Evolutionary conservation across 306 rosid genomes (phyloP).

Genomic region (Hippophae tibetana): DNA sequence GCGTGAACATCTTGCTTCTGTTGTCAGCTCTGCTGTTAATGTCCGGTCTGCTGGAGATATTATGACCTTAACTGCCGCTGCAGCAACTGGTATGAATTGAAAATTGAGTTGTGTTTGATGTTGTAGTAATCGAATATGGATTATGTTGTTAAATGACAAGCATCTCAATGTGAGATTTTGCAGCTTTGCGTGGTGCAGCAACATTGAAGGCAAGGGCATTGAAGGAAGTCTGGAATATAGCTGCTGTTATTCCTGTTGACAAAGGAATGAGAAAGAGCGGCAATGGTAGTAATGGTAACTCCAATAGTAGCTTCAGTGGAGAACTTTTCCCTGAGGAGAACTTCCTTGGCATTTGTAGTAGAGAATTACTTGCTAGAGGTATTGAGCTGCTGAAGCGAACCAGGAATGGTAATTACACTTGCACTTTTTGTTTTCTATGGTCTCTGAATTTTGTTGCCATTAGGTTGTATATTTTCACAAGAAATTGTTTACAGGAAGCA

Average conservation of each 20-base stretch:
- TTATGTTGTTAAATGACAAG: background rate
- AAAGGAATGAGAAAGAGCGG: constrained; percentile 34
- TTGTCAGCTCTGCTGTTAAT: constrained; percentile 82
- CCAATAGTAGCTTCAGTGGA: constrained; percentile 57
- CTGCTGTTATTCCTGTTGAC: constrained; percentile 77
- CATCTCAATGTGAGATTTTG: constrained; percentile 4
- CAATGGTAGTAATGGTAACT: constrained; percentile 35
- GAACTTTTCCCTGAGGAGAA: constrained; percentile 58
- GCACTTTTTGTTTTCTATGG: background rate
- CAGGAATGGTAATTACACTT: constrained; percentile 45
- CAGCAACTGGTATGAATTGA: constrained; percentile 41
- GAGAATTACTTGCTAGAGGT: constrained; percentile 70
- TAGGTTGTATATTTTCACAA: background rate
- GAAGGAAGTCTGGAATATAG: constrained; percentile 91
- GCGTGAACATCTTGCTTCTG: constrained; percentile 71
- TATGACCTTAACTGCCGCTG: constrained; percentile 80
- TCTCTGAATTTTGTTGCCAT: no score
- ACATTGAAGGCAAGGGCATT: constrained; percentile 91
- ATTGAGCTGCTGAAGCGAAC: constrained; percentile 88
- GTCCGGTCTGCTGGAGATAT: constrained; percentile 85
- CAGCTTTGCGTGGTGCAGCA: constrained; percentile 93
- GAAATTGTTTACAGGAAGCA: no score
- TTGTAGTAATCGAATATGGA: no score
- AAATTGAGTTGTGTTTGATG: background rate
- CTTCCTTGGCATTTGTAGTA: constrained; percentile 66